These are phyloP conservation scores for Balakata baccata DNA, from an alignment of 345 rosid genomes.

Conservation along the genomic window DNA sequence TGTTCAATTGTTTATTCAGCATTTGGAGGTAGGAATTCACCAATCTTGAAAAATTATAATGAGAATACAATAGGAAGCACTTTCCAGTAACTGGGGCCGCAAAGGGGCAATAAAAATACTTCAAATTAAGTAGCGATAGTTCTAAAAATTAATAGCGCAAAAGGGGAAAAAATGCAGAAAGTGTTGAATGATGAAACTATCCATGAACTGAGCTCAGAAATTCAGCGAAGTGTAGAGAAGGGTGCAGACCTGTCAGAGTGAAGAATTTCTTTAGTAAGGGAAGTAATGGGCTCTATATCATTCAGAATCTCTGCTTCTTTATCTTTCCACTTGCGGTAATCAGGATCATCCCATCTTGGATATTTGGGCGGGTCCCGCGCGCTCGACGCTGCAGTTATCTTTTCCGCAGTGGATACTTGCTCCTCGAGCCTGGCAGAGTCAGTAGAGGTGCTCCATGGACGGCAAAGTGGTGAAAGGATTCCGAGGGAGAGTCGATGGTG, in stretches of 20 bases:
- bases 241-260: slow-evolving; percentile 60
- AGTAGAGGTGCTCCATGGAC: slow-evolving; percentile 28
- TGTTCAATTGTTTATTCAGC: too few relatives aligned
- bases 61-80: too few relatives aligned
- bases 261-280: slow-evolving; percentile 64
- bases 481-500: slow-evolving; percentile 24
- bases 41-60: too few relatives aligned
- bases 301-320: slow-evolving; percentile 63
- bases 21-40: too few relatives aligned
- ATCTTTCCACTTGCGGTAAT: slow-evolving; percentile 75
- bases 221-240: neutral
- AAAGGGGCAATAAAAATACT: neutral
- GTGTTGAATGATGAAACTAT: too few relatives aligned
- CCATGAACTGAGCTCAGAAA: too few relatives aligned
- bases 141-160: neutral
- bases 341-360: slow-evolving; percentile 55
- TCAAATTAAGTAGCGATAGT: neutral
- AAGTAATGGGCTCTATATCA: slow-evolving; percentile 53
- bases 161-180: neutral
- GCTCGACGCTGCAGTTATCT: slow-evolving; percentile 25
- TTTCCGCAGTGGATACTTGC: slow-evolving; percentile 34
- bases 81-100: too few relatives aligned
- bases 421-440: slow-evolving; percentile 41
- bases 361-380: slow-evolving; percentile 34
- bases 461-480: slow-evolving; percentile 31